Conservation (phyloP, 2,329 filamentous ascomycete species). For the Dothistroma septosporum region DNA sequence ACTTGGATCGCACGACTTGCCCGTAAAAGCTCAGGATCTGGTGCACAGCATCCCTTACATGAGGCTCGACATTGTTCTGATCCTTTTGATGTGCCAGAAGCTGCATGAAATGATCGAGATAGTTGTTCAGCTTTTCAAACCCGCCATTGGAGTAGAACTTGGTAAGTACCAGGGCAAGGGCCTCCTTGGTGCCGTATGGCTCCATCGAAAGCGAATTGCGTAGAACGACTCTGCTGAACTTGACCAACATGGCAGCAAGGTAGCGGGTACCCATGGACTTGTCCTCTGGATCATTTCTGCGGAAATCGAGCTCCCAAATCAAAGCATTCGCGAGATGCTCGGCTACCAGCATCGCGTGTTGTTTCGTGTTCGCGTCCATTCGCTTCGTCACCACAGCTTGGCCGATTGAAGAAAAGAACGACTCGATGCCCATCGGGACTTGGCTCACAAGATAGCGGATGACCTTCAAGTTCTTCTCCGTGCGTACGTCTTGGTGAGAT, state of each 20-base stretch:
- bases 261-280: constrained; percentile 26
- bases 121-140: constrained; percentile 64
- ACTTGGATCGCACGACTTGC: constrained; percentile 71
- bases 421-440: constrained; percentile 73
- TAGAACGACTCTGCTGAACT: constrained; percentile 25
- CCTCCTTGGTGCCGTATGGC: constrained; percentile 28
- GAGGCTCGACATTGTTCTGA: constrained; percentile 15
- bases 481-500: constrained; percentile 22
- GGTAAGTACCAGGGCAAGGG: constrained; percentile 69
- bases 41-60: constrained; percentile 52
- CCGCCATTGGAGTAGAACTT: constrained; percentile 82
- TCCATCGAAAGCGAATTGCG: constrained; percentile 27
- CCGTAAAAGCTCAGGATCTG: constrained; percentile 81
- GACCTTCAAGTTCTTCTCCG: constrained; percentile 71
- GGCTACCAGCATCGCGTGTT: constrained; percentile 58
- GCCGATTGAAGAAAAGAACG: constrained; percentile 80
- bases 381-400: constrained; percentile 75
- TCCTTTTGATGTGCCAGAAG: constrained; percentile 41
- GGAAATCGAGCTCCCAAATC: constrained; percentile 27
- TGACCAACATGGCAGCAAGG: constrained; percentile 21
- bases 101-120: constrained; percentile 28
- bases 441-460: constrained; percentile 73
- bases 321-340: constrained; percentile 65
- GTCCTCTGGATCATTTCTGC: constrained; percentile 21
- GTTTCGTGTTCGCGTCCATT: constrained; percentile 59